Base-by-base conservation (phyloP, 129 eudicot species). In the Artemisia annua region DNA sequence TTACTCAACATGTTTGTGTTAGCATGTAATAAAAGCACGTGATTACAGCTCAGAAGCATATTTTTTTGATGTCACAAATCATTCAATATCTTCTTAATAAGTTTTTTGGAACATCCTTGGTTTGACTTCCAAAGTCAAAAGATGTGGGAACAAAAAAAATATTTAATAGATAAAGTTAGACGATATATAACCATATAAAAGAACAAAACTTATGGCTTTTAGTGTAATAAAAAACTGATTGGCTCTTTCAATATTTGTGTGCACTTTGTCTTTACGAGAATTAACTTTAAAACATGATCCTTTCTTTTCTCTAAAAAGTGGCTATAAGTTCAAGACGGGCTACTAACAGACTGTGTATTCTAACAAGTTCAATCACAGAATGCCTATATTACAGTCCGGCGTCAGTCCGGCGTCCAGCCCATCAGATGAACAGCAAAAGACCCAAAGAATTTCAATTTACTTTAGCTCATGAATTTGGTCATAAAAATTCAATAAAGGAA, bases 41-140 rank as follows among this genome's bases (percentile, higher is more conserved):
- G 57, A 39, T 39, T 39, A 39, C 57, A 59, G 7, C 43, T 59
- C 5, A 59, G 4, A 13, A 19, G 39, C 44, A 11, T 16, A 12
- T 26, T 28, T 11, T 62, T 16, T 24, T 26, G 15, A 54, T 5
- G 2, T 16, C 15, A 44, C 12, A 24, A 32, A 26, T 44, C 44
- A 48, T 57, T 43, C 68, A 48, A 66, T 24, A 13, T 48, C 18
- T 57, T 49, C 63, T 68, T 68, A 48, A 76, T 30, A 56, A 26
- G 56, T 56, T 48, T 11, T 67, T 58, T 15, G 24, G 24, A 76
- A 11, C 18, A 55, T 74, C 20, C 57, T 32, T 64, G 13, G 66
- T 53, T 75, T 75, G 66, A 75, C 58, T 56, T 66, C 48, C 54
- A 44, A 66, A 66, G 73, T 75, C 67, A 66, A 75, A 54, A 11